Evolutionary conservation across 805 yeast genomes (phyloP).

Genomic region (Candida chauliodis): DNA sequence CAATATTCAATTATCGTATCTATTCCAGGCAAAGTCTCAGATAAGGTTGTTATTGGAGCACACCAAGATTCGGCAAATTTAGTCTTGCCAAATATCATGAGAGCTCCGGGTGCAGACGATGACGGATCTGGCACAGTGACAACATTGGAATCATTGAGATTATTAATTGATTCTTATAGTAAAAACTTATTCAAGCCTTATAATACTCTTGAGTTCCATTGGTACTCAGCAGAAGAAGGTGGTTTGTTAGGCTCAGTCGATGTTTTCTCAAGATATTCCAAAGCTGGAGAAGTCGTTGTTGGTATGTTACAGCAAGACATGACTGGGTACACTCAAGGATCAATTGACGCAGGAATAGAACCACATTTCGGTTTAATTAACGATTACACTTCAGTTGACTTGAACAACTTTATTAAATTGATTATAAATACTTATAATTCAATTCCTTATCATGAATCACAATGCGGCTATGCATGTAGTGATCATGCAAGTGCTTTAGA

Average conservation of each 20-base stretch:
- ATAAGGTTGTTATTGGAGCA: conserved; percentile 75
- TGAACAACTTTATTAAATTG: conserved; percentile 59
- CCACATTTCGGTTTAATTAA: conserved; percentile 78
- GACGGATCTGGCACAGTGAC: conserved; percentile 88
- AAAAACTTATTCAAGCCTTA: conserved; percentile 46
- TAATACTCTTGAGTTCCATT: conserved; percentile 87
- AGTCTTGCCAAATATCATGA: conserved; percentile 59
- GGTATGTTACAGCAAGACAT: conserved; percentile 94
- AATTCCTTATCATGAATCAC: conserved; percentile 69
- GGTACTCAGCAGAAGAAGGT: conserved; percentile 93
- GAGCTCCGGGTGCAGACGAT: conserved; percentile 95
- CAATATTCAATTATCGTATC: conserved; percentile 74
- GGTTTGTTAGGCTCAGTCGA: conserved; percentile 86
- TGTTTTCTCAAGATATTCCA: conserved; percentile 56
- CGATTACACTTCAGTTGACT: conserved; percentile 56
- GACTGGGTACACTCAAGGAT: conserved; percentile 71
- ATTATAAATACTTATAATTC: conserved; percentile 59
- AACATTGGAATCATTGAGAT: conserved; percentile 68
- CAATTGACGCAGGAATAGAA: conserved; percentile 46
- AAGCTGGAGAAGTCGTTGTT: conserved; percentile 49
- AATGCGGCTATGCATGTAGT: conserved; percentile 90
- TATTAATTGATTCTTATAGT: conserved; percentile 41
- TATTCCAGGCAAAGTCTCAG: conserved; percentile 49
- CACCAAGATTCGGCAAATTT: conserved; percentile 85
- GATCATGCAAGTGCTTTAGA: conserved; percentile 87